phyloP scores from a whole-genome alignment of 2,329 filamentous ascomycete genomes.

The Hirsutella rhossiliensis region DNA sequence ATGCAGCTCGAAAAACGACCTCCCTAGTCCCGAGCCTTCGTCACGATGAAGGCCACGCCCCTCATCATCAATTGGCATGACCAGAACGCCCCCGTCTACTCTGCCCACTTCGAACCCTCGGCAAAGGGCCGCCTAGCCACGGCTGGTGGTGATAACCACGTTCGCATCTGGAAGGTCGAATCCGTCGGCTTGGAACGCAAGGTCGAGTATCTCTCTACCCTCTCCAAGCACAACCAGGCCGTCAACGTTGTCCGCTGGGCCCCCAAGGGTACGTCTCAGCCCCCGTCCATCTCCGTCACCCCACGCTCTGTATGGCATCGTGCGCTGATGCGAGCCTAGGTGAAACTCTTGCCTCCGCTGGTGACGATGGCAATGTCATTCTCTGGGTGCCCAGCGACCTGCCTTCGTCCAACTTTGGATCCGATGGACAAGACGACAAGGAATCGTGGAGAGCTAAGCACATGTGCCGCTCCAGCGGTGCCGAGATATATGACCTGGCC shows the following conservation, averaged over 20 bases:
- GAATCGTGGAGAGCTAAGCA: constrained; percentile 95
- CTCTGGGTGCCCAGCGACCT: constrained; percentile 87
- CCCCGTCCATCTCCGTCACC: not conserved
- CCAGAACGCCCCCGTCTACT: constrained; percentile 93
- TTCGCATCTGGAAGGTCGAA: constrained; percentile 89
- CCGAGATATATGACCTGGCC: constrained; percentile 94
- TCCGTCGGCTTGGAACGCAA: constrained; percentile 73
- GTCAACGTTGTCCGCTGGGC: constrained; percentile 97
- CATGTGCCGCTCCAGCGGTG: constrained; percentile 90
- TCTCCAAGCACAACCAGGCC: constrained; percentile 88
- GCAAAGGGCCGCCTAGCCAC: constrained; percentile 79
- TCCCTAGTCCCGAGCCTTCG: constrained; percentile 12
- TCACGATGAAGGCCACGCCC: constrained; percentile 85
- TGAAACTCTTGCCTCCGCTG: constrained; percentile 85
- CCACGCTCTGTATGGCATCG: not conserved
- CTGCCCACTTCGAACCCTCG: constrained; percentile 80
- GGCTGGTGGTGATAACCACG: constrained; percentile 91
- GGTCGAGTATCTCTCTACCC: constrained; percentile 82
- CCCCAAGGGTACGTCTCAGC: constrained; percentile 60
- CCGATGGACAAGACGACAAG: constrained; percentile 82
- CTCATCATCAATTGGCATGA: constrained; percentile 99
- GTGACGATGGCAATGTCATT: constrained; percentile 94
- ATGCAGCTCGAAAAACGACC: constrained; percentile 18
- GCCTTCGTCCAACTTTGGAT: constrained; percentile 58
- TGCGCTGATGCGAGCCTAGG: constrained; percentile 36